These are phyloP conservation scores for Chaetomium cochliodes DNA, from an alignment of 495 filamentous ascomycete genomes.

Conservation along the genomic window DNA sequence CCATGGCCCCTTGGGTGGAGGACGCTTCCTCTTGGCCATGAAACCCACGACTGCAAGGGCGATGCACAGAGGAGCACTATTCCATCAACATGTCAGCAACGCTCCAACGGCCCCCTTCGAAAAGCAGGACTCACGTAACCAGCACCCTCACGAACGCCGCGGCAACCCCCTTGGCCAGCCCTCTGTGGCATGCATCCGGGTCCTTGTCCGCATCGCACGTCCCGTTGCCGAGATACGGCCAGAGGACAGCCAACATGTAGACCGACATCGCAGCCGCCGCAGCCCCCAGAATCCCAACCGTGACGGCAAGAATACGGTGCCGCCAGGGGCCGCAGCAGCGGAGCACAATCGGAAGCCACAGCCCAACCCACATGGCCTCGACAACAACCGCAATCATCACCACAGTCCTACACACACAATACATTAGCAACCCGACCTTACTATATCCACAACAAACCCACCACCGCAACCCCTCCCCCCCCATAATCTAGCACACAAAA, in stretches of 20 bases:
- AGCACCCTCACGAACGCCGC: not conserved
- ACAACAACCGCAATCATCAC: not conserved
- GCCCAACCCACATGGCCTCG: not conserved
- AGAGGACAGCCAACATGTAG: not conserved
- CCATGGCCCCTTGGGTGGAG: not conserved
- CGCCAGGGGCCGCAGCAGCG: not conserved
- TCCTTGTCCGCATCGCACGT: not conserved
- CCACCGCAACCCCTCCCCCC: not conserved
- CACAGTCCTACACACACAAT: not conserved
- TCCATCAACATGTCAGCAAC: not conserved
- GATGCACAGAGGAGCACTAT: not conserved
- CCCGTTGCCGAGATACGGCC: not conserved
- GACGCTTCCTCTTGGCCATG: not conserved
- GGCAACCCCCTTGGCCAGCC: not conserved
- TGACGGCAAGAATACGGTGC: not conserved
- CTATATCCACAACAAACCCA: not conserved
- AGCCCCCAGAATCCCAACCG: not conserved
- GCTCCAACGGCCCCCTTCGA: not conserved
- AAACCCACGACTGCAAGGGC: not conserved
- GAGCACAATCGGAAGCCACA: not conserved
- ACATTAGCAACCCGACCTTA: not conserved
- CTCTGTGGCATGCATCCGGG: not conserved
- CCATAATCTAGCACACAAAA: not conserved
- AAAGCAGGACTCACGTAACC: not conserved
- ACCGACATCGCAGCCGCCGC: not conserved